Conservation (phyloP, 2,329 filamentous ascomycete species). For the Ophiocordyceps camponoti-saundersi region DNA sequence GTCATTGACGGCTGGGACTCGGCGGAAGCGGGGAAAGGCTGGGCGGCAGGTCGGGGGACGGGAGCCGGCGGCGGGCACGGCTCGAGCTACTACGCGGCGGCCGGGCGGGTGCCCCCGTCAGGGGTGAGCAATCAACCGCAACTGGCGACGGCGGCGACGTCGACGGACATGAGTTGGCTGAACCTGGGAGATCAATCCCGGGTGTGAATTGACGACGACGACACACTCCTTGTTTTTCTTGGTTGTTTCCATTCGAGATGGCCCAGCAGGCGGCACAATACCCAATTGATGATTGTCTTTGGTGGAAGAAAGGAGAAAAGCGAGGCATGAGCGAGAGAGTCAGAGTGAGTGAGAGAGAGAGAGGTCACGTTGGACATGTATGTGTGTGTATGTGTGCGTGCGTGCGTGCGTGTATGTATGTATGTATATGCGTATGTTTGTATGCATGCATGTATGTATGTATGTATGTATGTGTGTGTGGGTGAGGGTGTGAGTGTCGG, state of each 20-base stretch:
- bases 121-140: conserved; percentile 31
- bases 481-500: too few species aligned
- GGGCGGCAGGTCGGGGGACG: conserved; percentile 28
- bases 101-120: conserved; percentile 10
- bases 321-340: too few species aligned
- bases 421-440: too few species aligned
- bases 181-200: conserved; percentile 41
- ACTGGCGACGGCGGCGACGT: conserved; percentile 29
- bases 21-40: conserved; percentile 24
- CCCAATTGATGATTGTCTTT: neutral
- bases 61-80: conserved; percentile 32
- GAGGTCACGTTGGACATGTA: too few species aligned
- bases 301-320: neutral
- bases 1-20: conserved; percentile 40
- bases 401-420: too few species aligned
- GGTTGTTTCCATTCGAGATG: neutral
- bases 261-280: neutral
- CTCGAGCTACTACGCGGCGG: conserved; percentile 19
- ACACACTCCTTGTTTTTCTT: neutral
- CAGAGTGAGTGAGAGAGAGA: too few species aligned
- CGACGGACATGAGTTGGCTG: conserved; percentile 65
- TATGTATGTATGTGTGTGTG: too few species aligned
- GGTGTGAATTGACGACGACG: neutral
- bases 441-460: too few species aligned
- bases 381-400: too few species aligned